A percentile compares a stretch with the other conserved stretches of the same genome.
These are phyloP conservation scores for Kwoniella bestiolae DNA, from an alignment of 768 basidiomycete genomes.

Conservation along the genomic window DNA sequence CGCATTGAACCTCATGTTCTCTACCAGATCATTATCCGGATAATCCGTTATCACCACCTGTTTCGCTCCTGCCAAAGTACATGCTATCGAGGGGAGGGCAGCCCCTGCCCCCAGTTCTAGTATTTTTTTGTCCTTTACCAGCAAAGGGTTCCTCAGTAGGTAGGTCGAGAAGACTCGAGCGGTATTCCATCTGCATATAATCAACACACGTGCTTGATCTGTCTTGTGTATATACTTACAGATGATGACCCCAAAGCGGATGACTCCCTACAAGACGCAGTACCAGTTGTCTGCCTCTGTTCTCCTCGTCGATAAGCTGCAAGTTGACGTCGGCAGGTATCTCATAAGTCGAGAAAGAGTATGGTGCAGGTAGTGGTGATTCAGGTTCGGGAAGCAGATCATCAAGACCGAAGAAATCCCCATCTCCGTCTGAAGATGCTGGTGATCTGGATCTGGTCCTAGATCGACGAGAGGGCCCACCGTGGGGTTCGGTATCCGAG, in stretches of 20 bases:
- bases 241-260: conserved; percentile 56
- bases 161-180: conserved; percentile 41
- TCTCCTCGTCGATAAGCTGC: conserved; percentile 1
- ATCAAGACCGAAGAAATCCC: conserved; percentile 41
- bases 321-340: conserved; percentile 31
- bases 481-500: conserved; percentile 4
- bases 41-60: conserved; percentile 90
- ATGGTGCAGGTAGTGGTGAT: conserved; percentile 49
- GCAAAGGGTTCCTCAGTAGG: conserved; percentile 45
- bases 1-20: conserved; percentile 76
- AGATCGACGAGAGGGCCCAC: conserved; percentile 6
- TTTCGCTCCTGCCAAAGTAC: conserved; percentile 70
- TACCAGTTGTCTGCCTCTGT: conserved; percentile 30
- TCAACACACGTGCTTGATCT: conserved; percentile 9
- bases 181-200: conserved; percentile 46
- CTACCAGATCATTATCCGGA: conserved; percentile 74
- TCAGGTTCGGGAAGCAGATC: conserved; percentile 52
- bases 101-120: conserved; percentile 94
- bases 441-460: neutral
- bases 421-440: conserved; percentile 25
- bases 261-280: conserved; percentile 51
- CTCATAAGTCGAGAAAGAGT: conserved; percentile 46
- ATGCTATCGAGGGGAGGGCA: conserved; percentile 80
- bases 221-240: conserved; percentile 27
- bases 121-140: conserved; percentile 60